Evolutionary conservation across 345 rosid species (phyloP), one percentile per base, ranked within the genome.

Genomic region (Populus simonii): DNA sequence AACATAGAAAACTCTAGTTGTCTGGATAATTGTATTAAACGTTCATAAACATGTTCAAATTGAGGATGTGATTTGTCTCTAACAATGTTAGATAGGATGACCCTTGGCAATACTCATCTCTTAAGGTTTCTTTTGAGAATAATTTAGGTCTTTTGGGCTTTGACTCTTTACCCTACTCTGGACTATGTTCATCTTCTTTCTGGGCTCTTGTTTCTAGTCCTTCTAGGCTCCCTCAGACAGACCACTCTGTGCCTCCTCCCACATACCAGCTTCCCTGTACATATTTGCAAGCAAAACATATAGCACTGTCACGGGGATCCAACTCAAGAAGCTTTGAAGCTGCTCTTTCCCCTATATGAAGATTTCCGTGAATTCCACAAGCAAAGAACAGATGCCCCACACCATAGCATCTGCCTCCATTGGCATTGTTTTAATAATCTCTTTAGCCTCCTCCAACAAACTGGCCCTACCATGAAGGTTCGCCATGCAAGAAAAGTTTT

Each of bases 381-480:
- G 98, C 91, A 74, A 88, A 91, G 83, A 90, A 91, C 49, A 95
- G 47, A 96, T 89, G 69, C 97, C 96, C 99, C 96, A 95, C 57
- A 92, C 87, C 7, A 80, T 89, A 63, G 89, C 91, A 89, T 93
- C 97, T 63, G 92, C 88, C 81, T 87, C 84, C 77, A 93, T 83
- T 69, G 92, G 90, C 93, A 95, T 92, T 88, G 82, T 84, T 45
- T 87, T 83, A 73, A 93, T 85, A 74, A 92, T 86, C 80, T 79
- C 83, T 71, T 87, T 90, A 4, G 97, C 98, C 82, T 95, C 98
- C 74, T 91, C 84, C 62, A 93, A 72, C 25, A 86, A 87, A 76
- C 98, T 97, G 55, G 96, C 92, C 85, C 93, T 87, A 55, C 99
- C 98, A 71, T 92, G 80, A 80, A 95, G 94, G 75, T 92, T 93